Base-by-base conservation (phyloP, 306 rosid species). In the Arachis hypogaea region DNA sequence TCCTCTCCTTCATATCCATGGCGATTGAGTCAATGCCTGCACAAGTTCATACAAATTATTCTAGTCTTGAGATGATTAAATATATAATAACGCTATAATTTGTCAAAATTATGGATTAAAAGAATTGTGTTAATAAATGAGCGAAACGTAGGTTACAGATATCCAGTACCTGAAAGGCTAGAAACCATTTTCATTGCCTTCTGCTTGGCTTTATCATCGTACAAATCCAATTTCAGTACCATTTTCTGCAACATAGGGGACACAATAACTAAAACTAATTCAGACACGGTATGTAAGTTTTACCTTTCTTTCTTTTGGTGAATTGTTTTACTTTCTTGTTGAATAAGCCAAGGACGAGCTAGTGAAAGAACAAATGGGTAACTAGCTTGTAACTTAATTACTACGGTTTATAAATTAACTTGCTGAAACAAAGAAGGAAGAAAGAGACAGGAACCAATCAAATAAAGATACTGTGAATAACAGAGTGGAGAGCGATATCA, bases 1-100 rank as follows among this genome's bases (percentile, higher is more conserved):
- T 93, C 82, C 71, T 82, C n/a, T 89, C 96, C 46, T 91, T 93
- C 97, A 93, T 89, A 81, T 93, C 89, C 97, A 89, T 78, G 11
- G 89, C 82, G 47, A 93, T 85, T 3, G 97, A 89, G 50, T 93
- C 94, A 68, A 91, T 75, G 73, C 98, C 98, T 90, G 56, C 85
- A 84, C 33, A 46, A 11, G 61, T 18, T 59, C 63, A 2, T 11
- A 2, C 12, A 41, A 56, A 61, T 43, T 38, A 71, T 28, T 51
- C 7, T 11, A 7, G 5, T 61, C 4, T 9, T 9, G 52, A 54
- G 4, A 47, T 18, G 10, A 59, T 10, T 38, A 68, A 51, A 63
- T 68, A 73, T 29, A 33, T 59, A 68, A 67, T 22, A 22, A 22
- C 28, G 28, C 28, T 22, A 22, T 22, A 22, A 22, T 22, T 22